Percentiles rank a stretch among this genome's conserved stretches.
Conservation (phyloP, 2,329 filamentous ascomycete species). For the Fusarium sp. region DNA sequence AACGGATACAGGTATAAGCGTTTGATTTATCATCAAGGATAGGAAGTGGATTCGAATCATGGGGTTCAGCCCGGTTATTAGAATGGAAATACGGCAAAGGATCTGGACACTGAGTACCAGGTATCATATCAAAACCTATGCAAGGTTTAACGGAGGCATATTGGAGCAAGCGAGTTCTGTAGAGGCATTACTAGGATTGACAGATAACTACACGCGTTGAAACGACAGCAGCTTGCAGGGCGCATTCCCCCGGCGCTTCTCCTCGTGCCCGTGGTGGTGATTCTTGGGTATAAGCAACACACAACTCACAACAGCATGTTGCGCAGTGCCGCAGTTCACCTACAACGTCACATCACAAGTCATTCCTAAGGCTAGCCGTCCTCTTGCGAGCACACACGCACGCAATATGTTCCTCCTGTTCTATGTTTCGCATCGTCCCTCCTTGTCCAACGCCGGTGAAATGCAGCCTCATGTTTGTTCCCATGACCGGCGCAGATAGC, state of each 20-base stretch:
- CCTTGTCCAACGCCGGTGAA: conserved; percentile 17
- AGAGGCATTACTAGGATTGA: conserved; percentile 2
- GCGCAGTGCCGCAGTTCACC: background rate
- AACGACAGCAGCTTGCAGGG: conserved; percentile 8
- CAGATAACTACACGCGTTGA: conserved; percentile 13
- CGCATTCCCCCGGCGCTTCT: conserved; percentile 16
- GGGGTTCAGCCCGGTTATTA: background rate
- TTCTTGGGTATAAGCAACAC: background rate
- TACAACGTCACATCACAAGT: conserved; percentile 9
- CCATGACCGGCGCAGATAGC: background rate
- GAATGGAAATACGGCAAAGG: conserved; percentile 7
- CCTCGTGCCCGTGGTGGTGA: conserved; percentile 4
- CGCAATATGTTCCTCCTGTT: background rate
- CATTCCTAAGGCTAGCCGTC: background rate
- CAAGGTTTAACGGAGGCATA: background rate
- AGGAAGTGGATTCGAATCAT: background rate
- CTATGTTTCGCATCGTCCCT: conserved; percentile 15
- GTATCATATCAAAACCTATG: background rate
- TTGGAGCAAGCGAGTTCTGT: background rate
- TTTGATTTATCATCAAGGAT: background rate
- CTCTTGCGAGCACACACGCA: conserved; percentile 4
- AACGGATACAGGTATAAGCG: conserved; percentile 2
- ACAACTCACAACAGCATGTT: background rate
- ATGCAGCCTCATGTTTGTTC: conserved; percentile 15
- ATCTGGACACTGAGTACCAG: background rate